Conservation (phyloP, 805 yeast species). For the Ogataea kodamae region DNA sequence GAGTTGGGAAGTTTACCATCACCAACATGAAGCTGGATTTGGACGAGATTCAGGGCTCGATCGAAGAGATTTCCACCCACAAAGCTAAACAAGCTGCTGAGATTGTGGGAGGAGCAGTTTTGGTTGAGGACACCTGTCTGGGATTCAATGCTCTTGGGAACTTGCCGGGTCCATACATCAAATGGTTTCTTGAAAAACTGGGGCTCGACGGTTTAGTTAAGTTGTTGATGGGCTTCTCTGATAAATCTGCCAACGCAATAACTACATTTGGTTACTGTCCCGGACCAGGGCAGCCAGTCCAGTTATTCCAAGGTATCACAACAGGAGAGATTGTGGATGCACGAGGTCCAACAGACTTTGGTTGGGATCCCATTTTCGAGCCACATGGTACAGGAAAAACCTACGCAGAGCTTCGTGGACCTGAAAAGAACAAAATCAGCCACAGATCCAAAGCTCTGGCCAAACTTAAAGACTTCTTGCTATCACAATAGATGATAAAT, state of each 20-base stretch:
- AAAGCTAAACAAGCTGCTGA: slow-evolving; percentile 75
- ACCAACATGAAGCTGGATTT: slow-evolving; percentile 70
- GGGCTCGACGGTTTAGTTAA: slow-evolving; percentile 77
- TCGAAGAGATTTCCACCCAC: slow-evolving; percentile 74
- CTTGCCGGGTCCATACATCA: slow-evolving; percentile 86
- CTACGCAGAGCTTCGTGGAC: slow-evolving; percentile 86
- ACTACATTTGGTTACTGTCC: slow-evolving; percentile 91
- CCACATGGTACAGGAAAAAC: slow-evolving; percentile 74
- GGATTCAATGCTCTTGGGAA: slow-evolving; percentile 74
- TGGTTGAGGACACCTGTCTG: slow-evolving; percentile 93
- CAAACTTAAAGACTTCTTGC: slow-evolving; percentile 58
- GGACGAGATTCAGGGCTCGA: slow-evolving; percentile 87
- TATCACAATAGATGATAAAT: slow-evolving; percentile 8
- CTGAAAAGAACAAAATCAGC: slow-evolving; percentile 72
- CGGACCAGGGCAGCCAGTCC: slow-evolving; percentile 70
- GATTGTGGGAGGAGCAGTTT: slow-evolving; percentile 67
- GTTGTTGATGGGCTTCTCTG: slow-evolving; percentile 76
- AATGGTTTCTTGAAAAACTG: slow-evolving; percentile 80
- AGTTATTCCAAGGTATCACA: slow-evolving; percentile 80
- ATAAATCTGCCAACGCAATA: slow-evolving; percentile 80
- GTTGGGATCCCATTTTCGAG: slow-evolving; percentile 91
- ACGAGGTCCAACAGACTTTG: slow-evolving; percentile 80
- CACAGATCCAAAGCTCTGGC: slow-evolving; percentile 85
- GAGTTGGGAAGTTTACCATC: slow-evolving; percentile 50
- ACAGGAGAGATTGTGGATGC: slow-evolving; percentile 74